Conservation (phyloP, 2,329 filamentous ascomycete genomes). For the Claviceps pazoutovae region DNA sequence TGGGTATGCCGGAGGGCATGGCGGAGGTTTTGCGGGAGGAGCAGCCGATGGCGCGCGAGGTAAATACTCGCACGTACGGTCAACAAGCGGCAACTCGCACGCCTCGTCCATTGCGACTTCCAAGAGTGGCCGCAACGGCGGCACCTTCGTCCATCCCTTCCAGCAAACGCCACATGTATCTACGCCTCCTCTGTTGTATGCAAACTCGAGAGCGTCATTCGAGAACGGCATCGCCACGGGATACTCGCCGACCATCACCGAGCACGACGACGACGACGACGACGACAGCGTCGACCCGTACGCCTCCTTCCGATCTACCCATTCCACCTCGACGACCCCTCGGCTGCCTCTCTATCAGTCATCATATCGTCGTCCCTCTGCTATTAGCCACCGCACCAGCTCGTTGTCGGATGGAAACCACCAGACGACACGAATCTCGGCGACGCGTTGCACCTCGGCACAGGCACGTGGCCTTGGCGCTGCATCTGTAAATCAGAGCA, state of each 20-base stretch:
- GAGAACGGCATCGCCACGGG: conserved; percentile 23
- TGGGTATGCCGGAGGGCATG: conserved; percentile 19
- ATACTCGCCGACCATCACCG: conserved; percentile 41
- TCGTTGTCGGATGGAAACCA: conserved; percentile 19
- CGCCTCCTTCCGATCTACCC: conserved; percentile 7
- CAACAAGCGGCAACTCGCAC: conserved; percentile 44
- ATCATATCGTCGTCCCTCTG: conserved; percentile 17
- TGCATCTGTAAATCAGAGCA: conserved; percentile 25
- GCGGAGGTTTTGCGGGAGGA: conserved; percentile 26
- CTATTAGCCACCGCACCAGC: conserved; percentile 20
- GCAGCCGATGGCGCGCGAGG: background rate
- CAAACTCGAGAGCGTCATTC: conserved; percentile 40
- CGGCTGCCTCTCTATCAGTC: conserved; percentile 4
- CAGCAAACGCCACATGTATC: conserved; percentile 49
- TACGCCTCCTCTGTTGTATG: conserved; percentile 45
- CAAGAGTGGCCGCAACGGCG: conserved; percentile 33
- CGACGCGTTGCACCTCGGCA: conserved; percentile 16
- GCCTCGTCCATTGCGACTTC: conserved; percentile 37
- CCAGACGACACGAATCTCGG: conserved; percentile 14
- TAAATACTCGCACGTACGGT: conserved; percentile 42
- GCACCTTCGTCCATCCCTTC: conserved; percentile 48
- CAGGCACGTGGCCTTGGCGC: conserved; percentile 24
- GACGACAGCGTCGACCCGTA: conserved; percentile 16
- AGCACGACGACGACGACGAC: conserved; percentile 35
- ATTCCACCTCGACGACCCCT: conserved; percentile 6